Conservation (phyloP, 345 rosid genomes). For the Anacardium occidentale region DNA sequence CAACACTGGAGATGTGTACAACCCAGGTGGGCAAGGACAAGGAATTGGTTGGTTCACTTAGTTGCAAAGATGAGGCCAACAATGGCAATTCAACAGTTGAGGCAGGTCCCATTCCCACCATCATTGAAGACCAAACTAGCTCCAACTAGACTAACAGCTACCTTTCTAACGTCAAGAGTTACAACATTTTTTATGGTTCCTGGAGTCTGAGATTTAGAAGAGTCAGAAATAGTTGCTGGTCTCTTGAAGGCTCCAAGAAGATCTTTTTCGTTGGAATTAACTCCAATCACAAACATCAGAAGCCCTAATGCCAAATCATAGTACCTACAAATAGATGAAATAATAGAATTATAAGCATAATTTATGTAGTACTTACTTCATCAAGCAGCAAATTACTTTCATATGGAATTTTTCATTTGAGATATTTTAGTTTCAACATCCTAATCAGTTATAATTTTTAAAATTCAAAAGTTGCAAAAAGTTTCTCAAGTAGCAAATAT, state of each 20-base stretch:
- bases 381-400: background rate
- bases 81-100: slow-evolving; percentile 48
- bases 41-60: slow-evolving; percentile 81
- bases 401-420: background rate
- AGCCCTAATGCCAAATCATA: slow-evolving; percentile 92
- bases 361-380: background rate
- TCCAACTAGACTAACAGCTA: slow-evolving; percentile 47
- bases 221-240: slow-evolving; percentile 57
- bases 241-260: slow-evolving; percentile 83
- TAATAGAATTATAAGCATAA: slow-evolving; percentile 13
- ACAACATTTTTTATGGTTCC: slow-evolving; percentile 7
- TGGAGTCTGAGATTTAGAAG: background rate
- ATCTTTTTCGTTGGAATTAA: slow-evolving; percentile 83
- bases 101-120: slow-evolving; percentile 40
- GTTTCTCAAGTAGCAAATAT: background rate
- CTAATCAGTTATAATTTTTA: background rate
- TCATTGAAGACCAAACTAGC: slow-evolving; percentile 51
- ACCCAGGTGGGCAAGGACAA: slow-evolving; percentile 95
- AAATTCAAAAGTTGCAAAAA: background rate
- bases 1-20: slow-evolving; percentile 86
- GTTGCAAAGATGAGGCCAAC: slow-evolving; percentile 41
- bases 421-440: background rate
- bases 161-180: slow-evolving; percentile 23
- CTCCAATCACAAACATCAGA: slow-evolving; percentile 97
- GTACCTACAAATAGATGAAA: slow-evolving; percentile 53